A percentile compares a stretch with the other conserved stretches of the same genome.
phyloP scores from a whole-genome alignment of 2,329 filamentous ascomycete genomes.

The Cladorrhinum sp. region DNA sequence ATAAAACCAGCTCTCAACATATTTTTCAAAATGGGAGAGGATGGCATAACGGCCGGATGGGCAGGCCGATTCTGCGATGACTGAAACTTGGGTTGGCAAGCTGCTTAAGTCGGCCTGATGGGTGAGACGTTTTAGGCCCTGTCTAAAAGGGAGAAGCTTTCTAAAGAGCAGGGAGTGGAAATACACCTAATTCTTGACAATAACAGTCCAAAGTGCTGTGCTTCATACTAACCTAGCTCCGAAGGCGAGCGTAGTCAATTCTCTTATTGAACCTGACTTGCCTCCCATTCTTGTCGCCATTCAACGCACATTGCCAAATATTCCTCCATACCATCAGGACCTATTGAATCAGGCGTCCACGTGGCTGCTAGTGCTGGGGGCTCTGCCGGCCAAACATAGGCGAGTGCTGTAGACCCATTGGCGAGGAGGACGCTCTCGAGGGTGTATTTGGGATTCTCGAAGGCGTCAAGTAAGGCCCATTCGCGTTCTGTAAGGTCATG shows the following conservation, averaged over 20 bases:
- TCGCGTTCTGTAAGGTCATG: conserved; percentile 8
- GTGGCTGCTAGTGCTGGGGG: conserved; percentile 4
- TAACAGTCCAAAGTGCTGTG: background rate
- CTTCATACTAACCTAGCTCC: background rate
- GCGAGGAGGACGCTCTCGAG: conserved; percentile 9
- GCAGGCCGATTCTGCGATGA: too few species aligned
- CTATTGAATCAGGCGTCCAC: conserved; percentile 1
- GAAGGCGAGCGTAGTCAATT: background rate
- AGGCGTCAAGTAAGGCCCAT: conserved; percentile 17
- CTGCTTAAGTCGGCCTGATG: background rate
- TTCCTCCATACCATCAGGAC: background rate
- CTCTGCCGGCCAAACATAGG: conserved; percentile 10
- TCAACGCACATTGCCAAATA: conserved; percentile 4
- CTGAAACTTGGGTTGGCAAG: too few species aligned
- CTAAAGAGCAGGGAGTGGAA: background rate
- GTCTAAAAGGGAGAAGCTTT: background rate
- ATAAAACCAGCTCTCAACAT: background rate
- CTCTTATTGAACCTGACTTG: background rate
- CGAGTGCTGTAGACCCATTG: background rate
- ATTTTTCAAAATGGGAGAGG: background rate
- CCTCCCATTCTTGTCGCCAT: conserved; percentile 10
- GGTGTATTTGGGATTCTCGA: conserved; percentile 16
- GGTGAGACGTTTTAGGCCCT: too few species aligned
- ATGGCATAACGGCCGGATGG: background rate
- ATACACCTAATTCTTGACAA: background rate